A percentile compares a stretch with the other conserved stretches of the same genome.
Evolutionary conservation across 352 stramenopile species (phyloP).

Genomic region (Stramenopiles sp.): DNA sequence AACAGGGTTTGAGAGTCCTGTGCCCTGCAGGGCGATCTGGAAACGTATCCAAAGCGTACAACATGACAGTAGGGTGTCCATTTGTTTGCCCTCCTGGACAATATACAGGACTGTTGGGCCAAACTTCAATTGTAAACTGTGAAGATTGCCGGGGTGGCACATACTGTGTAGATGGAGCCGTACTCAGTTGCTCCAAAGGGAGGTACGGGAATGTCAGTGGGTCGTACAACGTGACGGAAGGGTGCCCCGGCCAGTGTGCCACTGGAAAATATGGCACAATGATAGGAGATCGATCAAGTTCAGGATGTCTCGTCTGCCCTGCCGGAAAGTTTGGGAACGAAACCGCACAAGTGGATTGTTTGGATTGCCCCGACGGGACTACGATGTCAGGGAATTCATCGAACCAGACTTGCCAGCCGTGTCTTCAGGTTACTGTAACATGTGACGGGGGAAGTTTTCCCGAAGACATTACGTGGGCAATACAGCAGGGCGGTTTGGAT

Average conservation of each 20-base stretch:
- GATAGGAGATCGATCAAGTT: no score
- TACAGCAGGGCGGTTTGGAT: no score
- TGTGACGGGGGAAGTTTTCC: no score
- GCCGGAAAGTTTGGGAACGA: no score
- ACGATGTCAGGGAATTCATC: no score
- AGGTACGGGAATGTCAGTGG: neutral
- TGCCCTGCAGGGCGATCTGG: neutral
- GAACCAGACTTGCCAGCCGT: no score
- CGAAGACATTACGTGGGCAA: no score
- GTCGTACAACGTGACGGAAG: neutral
- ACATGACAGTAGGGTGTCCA: neutral
- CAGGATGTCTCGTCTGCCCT: no score
- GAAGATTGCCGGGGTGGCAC: neutral
- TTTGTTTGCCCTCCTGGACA: neutral
- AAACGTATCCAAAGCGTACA: neutral
- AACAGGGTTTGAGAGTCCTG: neutral
- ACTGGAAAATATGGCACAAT: neutral
- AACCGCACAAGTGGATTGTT: neutral
- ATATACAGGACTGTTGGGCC: neutral
- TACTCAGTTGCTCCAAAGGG: neutral
- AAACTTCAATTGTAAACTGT: neutral
- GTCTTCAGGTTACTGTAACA: no score
- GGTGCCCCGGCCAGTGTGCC: neutral
- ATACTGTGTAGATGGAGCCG: neutral
- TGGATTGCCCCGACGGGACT: slow-evolving; percentile 18